Percentiles rank a stretch among this genome's conserved stretches.
These are phyloP conservation scores for Lanmaoa pseudosensibilis DNA, from an alignment of 768 basidiomycete species.

Conservation along the genomic window DNA sequence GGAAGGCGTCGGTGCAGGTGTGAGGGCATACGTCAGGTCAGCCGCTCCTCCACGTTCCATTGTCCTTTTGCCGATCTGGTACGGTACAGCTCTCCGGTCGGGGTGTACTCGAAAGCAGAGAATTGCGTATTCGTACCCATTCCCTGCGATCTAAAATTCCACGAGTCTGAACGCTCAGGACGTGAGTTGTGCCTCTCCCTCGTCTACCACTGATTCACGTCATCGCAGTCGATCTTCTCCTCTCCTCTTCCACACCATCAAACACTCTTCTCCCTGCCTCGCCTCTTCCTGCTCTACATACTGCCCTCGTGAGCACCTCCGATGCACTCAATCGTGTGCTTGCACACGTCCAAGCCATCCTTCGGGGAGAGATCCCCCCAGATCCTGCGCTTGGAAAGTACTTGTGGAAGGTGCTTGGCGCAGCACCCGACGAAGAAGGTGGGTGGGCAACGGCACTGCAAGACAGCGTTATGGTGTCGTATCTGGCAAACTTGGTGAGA, in stretches of 20 bases:
- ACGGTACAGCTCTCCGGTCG: constrained; percentile 72
- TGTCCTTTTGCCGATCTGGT: constrained; percentile 12
- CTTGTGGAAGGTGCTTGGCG: constrained; percentile 80
- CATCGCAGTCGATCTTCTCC: constrained; percentile 72
- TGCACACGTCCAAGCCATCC: constrained; percentile 77
- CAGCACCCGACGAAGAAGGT: constrained; percentile 71
- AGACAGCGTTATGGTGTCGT: constrained; percentile 94
- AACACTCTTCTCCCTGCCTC: constrained; percentile 42
- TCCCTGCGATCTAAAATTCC: constrained; percentile 81
- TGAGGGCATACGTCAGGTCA: constrained; percentile 86
- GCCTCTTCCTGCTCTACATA: constrained; percentile 52
- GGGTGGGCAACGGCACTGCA: constrained; percentile 78
- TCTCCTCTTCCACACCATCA: constrained; percentile 48
- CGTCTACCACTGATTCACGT: constrained; percentile 5
- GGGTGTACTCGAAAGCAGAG: constrained; percentile 86
- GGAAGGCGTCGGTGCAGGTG: constrained; percentile 61
- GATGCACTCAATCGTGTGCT: constrained; percentile 84
- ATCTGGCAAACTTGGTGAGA: constrained; percentile 89
- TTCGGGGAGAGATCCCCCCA: constrained; percentile 73
- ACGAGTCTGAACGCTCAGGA: constrained; percentile 81
- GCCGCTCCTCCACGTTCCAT: constrained; percentile 16
- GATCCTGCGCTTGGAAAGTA: constrained; percentile 88
- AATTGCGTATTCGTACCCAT: constrained; percentile 95
- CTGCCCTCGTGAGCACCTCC: constrained; percentile 64
- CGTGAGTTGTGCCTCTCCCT: constrained; percentile 49